Conservation (phyloP, 306 rosid genomes). For the Fragaria iinumae region DNA sequence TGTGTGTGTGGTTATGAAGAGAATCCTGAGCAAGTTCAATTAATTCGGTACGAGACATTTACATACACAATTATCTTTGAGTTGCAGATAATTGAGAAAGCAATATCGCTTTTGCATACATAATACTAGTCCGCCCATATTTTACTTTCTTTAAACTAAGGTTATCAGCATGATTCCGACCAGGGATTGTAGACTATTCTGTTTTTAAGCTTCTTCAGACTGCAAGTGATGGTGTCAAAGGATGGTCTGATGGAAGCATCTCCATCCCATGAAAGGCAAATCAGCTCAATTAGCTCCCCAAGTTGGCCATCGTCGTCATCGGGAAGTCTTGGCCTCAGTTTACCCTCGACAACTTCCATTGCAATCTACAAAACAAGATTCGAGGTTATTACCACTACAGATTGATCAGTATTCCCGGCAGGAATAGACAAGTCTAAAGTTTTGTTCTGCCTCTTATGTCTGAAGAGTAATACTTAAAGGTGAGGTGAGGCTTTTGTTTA, state of each 20-base stretch:
- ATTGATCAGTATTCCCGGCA: not conserved
- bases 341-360: constrained; percentile 66
- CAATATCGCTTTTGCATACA: too few species aligned
- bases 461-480: not conserved
- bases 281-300: constrained; percentile 44
- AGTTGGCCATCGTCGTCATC: constrained; percentile 34
- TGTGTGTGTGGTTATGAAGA: too few species aligned
- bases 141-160: not conserved
- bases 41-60: too few species aligned
- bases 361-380: constrained; percentile 50
- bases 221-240: constrained; percentile 40
- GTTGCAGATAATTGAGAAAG: too few species aligned
- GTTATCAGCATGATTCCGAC: not conserved
- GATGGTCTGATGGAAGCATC: constrained; percentile 55
- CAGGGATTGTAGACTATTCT: not conserved
- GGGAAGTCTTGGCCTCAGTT: constrained; percentile 59
- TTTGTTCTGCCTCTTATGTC: not conserved
- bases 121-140: not conserved
- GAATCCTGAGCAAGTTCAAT: too few species aligned
- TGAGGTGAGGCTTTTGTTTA: not conserved
- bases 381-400: not conserved
- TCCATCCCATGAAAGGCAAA: constrained; percentile 53
- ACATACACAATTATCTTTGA: too few species aligned
- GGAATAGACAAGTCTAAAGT: not conserved
- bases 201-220: constrained; percentile 31